Conservation (phyloP, 2,329 filamentous ascomycete genomes). For the Epichloe uncinata region DNA sequence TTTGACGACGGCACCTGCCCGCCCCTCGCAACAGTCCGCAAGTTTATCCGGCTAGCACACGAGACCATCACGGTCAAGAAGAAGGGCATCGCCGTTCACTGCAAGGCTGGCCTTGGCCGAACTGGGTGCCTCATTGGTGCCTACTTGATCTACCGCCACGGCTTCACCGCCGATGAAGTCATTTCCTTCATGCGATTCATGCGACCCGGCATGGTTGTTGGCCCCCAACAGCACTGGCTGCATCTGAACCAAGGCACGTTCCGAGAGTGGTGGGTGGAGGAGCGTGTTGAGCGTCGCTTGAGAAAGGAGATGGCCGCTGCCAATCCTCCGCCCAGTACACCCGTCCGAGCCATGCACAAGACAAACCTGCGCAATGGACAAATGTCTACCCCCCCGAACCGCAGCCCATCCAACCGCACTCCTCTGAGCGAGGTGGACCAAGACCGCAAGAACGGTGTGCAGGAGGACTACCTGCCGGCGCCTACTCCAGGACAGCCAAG, state of each 20-base stretch:
- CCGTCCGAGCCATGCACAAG: conserved; percentile 48
- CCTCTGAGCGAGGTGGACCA: conserved; percentile 91
- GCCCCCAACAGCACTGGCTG: conserved; percentile 96
- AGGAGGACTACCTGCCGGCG: conserved; percentile 85
- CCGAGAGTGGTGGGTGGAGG: conserved; percentile 96
- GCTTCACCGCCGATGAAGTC: conserved; percentile 93
- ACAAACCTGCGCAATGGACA: conserved; percentile 48
- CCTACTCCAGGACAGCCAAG: conserved; percentile 92
- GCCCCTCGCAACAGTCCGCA: conserved; percentile 72
- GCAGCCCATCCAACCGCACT: conserved; percentile 58
- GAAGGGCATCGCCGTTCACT: conserved; percentile 92
- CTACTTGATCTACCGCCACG: conserved; percentile 93
- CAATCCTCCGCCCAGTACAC: conserved; percentile 42
- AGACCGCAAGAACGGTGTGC: conserved; percentile 55
- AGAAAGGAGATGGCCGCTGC: conserved; percentile 43
- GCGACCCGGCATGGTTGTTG: conserved; percentile 97
- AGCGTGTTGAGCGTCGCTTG: conserved; percentile 60
- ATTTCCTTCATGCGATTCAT: conserved; percentile 99
- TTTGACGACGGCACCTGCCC: conserved; percentile 98
- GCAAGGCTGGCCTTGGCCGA: conserved; percentile 90
- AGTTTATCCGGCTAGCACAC: conserved; percentile 90
- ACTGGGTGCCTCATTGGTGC: conserved; percentile 95
- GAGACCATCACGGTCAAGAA: conserved; percentile 85
- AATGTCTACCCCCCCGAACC: conserved; percentile 74
- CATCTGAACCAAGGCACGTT: conserved; percentile 94